Evolutionary conservation across 139 green algal genomes (phyloP).

Genomic region (Astrephomene gubernaculifera): DNA sequence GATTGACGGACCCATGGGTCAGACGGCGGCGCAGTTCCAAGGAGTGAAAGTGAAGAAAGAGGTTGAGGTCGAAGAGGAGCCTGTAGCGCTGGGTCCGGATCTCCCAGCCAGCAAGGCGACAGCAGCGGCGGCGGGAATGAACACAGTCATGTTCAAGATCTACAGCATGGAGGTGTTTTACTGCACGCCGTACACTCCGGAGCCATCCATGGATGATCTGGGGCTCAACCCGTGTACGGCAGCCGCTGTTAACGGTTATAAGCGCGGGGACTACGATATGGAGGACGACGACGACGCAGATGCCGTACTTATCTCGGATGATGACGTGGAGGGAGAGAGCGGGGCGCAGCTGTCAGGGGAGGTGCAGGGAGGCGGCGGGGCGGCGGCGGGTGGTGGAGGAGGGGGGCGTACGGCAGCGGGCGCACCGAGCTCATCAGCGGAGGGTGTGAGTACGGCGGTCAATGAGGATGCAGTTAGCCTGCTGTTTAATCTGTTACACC

Average conservation of each 20-base stretch:
- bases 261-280: too few relatives aligned
- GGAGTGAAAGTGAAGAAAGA: too few relatives aligned
- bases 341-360: not conserved
- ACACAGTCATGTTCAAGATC: slow-evolving; percentile 12
- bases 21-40: too few relatives aligned
- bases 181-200: not conserved
- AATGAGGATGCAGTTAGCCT: not conserved
- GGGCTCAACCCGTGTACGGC: not conserved
- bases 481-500: not conserved
- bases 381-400: not conserved
- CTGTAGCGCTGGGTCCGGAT: not conserved
- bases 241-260: too few relatives aligned
- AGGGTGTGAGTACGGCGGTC: not conserved
- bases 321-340: not conserved
- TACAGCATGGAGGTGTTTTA: not conserved
- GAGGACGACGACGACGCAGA: slow-evolving; percentile 10
- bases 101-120: not conserved
- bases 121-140: not conserved
- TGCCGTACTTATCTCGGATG: not conserved
- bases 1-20: too few relatives aligned
- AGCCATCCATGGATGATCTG: not conserved
- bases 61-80: not conserved
- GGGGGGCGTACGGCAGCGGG: not conserved
- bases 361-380: not conserved
- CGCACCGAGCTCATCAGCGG: not conserved